Percentiles rank a stretch among this genome's conserved stretches.
phyloP scores from a whole-genome alignment of 352 stramenopile species.

The Globisporangium nunn region DNA sequence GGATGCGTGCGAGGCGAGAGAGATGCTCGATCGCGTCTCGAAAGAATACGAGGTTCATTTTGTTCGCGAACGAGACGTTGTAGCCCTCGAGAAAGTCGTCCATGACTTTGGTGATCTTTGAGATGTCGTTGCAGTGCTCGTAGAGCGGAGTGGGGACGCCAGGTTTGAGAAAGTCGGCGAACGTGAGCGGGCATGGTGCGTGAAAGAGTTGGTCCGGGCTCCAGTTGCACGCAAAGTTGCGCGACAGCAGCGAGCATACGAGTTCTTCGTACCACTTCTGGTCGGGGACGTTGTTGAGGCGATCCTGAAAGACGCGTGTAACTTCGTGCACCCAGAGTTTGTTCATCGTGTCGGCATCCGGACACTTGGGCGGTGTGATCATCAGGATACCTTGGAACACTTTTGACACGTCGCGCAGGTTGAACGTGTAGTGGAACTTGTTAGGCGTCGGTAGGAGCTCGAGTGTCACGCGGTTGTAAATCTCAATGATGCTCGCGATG shows the following conservation, averaged over 20 bases:
- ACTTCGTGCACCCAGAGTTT: slow-evolving; percentile 91
- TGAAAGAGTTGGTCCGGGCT: slow-evolving; percentile 84
- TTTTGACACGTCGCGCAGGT: slow-evolving; percentile 93
- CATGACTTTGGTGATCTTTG: slow-evolving; percentile 82
- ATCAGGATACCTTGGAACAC: slow-evolving; percentile 95
- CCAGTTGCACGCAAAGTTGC: slow-evolving; percentile 78
- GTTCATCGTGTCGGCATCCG: slow-evolving; percentile 77
- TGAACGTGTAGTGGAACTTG: slow-evolving; percentile 95
- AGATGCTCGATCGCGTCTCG: slow-evolving; percentile 89
- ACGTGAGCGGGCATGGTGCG: slow-evolving; percentile 79
- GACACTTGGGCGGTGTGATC: slow-evolving; percentile 81
- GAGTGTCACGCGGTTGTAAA: slow-evolving; percentile 90
- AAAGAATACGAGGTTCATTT: slow-evolving; percentile 97
- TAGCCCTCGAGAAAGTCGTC: slow-evolving; percentile 93
- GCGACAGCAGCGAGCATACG: slow-evolving; percentile 69
- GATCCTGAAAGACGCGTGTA: slow-evolving; percentile 91
- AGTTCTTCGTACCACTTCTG: slow-evolving; percentile 90
- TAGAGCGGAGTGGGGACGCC: slow-evolving; percentile 72
- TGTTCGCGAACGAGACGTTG: slow-evolving; percentile 90
- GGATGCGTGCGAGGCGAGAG: slow-evolving; percentile 81
- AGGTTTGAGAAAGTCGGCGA: slow-evolving; percentile 90
- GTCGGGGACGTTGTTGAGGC: slow-evolving; percentile 84
- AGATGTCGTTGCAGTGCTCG: slow-evolving; percentile 77
- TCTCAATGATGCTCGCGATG: slow-evolving; percentile 89
- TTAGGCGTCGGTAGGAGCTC: slow-evolving; percentile 90